Base-by-base conservation (phyloP, 2,329 filamentous ascomycete genomes). In the Coccinonectria pachysandricola region DNA sequence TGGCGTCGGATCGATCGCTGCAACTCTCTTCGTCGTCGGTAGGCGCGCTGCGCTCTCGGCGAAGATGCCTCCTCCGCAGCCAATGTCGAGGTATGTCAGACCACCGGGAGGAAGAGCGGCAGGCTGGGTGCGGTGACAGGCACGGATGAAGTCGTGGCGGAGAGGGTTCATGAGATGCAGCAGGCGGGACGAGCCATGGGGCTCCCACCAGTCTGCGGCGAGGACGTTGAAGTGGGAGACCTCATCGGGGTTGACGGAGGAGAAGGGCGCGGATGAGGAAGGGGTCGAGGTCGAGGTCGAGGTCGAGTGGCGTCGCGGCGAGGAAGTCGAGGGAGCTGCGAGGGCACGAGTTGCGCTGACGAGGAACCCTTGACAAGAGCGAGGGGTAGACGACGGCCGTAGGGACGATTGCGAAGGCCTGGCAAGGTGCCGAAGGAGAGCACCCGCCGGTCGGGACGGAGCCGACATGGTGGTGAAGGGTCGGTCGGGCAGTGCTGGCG, bases 91-190 rank as follows among this genome's bases (percentile, higher is more conserved):
- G 54, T 85, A 93, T 17, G 68, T 67, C 4, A 85, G 62, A 7
- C 31, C 23, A 27, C 45, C 39, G 25, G 59, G 39, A 7, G 54
- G 35, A 13, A 58, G 46, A 16, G 36, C 27, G 23, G 60, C 57
- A 33, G 59, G 57, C 23, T 68, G 63, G 12, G 71, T 68, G 38
- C 45, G 43, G 23, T 79, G 71, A 50, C 88, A 95, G 36, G 63
- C 59, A 12, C 67, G 67, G 53, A 95, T 91, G 59, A 96, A 96
- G 57, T 86, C 77, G 60, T 96, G 87, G 17, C 91, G 86, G 23
- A 94, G 73, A 2, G 91, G 91, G 60, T 98, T 96, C 88, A 98
- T 96, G 41, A 94, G 78, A 57, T 98, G 91, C 3, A 98, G 75
- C 32, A 95, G 75, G 19, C 88, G 76, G 4, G 86, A 95, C 6